Conservation (phyloP, 345 rosid genomes). For the Adansonia digitata region DNA sequence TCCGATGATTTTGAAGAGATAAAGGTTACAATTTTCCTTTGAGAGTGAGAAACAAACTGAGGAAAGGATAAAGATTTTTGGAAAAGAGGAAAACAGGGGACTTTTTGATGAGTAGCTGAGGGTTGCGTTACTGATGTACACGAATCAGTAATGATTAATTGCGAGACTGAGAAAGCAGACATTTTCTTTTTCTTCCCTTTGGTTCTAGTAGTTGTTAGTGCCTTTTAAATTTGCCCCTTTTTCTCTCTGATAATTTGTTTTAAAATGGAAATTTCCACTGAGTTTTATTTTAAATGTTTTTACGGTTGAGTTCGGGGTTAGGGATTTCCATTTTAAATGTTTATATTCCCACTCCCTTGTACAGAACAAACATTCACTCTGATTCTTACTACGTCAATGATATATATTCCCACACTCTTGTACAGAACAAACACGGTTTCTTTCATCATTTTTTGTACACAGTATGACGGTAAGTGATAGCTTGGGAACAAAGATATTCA, state of each 20-base stretch:
- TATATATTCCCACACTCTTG: no score
- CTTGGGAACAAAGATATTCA: no score
- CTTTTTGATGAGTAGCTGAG: slow-evolving; percentile 19
- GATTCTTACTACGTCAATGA: no score
- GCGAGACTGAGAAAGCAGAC: slow-evolving; percentile 36
- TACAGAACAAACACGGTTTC: no score
- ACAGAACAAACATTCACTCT: no score
- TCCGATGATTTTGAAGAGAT: slow-evolving; percentile 54
- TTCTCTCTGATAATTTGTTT: not conserved
- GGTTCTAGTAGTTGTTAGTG: no score
- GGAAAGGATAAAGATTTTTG: slow-evolving; percentile 12
- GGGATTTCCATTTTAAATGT: not conserved
- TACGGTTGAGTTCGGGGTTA: not conserved
- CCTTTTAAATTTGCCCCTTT: not conserved
- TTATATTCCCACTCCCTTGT: no score
- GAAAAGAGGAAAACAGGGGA: slow-evolving; percentile 15
- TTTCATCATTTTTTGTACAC: no score
- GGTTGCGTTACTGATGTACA: not conserved
- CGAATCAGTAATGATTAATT: slow-evolving; percentile 13
- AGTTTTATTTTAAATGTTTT: not conserved
- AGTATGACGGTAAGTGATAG: no score
- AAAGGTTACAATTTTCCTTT: slow-evolving; percentile 19
- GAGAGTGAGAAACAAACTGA: slow-evolving; percentile 9
- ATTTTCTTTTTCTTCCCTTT: slow-evolving; percentile 20
- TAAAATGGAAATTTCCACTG: not conserved